A percentile compares a stretch with the other conserved stretches of the same genome.
These are phyloP conservation scores for Candida albicans DNA, from an alignment of 1,139 yeast genomes.

Conservation along the genomic window DNA sequence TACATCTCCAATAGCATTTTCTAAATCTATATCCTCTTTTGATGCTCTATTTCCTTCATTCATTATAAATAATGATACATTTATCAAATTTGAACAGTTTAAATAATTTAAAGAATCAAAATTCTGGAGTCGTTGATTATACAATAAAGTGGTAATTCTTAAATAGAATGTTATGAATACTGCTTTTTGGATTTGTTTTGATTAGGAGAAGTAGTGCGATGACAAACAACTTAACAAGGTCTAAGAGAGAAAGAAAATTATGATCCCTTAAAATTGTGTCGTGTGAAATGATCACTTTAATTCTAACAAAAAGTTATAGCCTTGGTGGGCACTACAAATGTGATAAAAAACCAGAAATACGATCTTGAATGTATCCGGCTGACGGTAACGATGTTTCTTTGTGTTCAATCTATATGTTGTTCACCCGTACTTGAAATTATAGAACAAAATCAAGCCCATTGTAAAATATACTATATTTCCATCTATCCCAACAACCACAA, in stretches of 20 bases:
- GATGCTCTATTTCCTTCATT: background rate
- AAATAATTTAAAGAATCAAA: too few species aligned
- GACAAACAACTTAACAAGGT: background rate
- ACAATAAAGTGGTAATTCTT: background rate
- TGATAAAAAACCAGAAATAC: too few species aligned
- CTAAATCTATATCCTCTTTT: constrained; percentile 7
- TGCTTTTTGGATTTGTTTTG: background rate
- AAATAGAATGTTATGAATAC: background rate
- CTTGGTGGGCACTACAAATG: too few species aligned
- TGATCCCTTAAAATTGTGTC: background rate
- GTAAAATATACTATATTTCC: too few species aligned
- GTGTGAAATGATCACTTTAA: background rate
- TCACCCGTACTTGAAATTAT: too few species aligned
- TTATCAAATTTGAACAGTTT: too few species aligned
- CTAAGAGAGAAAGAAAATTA: background rate
- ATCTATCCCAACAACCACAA: too few species aligned
- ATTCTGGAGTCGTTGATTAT: too few species aligned
- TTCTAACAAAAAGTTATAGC: too few species aligned
- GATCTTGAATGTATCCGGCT: too few species aligned
- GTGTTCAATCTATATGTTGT: background rate
- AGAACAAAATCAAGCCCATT: too few species aligned
- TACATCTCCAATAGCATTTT: constrained; percentile 38
- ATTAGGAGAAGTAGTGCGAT: background rate
- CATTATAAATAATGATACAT: background rate
- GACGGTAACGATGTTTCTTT: background rate